These are phyloP conservation scores for Juglanconis sp. DNA, from an alignment of 2,329 filamentous ascomycete genomes.

Conservation along the genomic window DNA sequence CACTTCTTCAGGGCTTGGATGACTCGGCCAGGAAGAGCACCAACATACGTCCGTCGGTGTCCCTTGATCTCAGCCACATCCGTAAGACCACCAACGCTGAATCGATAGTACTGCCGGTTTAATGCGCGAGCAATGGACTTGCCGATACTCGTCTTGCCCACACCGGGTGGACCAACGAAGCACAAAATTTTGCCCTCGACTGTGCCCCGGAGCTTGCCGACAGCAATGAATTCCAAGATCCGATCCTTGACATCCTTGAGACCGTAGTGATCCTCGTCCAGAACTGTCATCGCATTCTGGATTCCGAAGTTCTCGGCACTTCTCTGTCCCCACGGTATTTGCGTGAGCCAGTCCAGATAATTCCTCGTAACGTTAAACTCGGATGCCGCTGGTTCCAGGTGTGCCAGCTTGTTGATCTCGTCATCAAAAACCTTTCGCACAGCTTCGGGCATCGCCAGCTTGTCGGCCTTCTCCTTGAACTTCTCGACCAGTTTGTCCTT, in stretches of 20 bases:
- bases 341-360: constrained; percentile 97
- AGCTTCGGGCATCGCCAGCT: constrained; percentile 92
- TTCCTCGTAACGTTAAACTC: constrained; percentile 99
- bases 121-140: constrained; percentile 95
- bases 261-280: constrained; percentile 96
- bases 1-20: constrained; percentile 99
- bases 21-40: constrained; percentile 89
- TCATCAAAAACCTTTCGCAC: constrained; percentile 98
- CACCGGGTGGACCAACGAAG: constrained; percentile 94
- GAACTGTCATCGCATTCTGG: constrained; percentile 79
- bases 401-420: constrained; percentile 93
- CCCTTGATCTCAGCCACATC: constrained; percentile 99
- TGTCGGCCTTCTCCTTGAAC: constrained; percentile 92
- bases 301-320: constrained; percentile 97
- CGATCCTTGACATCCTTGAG: constrained; percentile 98
- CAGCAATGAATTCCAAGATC: constrained; percentile 96
- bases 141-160: constrained; percentile 97
- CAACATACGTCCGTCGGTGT: constrained; percentile 92
- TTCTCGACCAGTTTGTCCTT: constrained; percentile 98
- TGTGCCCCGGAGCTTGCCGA: constrained; percentile 92
- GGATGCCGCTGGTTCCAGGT: constrained; percentile 90
- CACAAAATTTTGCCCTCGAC: constrained; percentile 98
- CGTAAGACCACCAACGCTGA: constrained; percentile 93
- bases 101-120: constrained; percentile 95
- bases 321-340: constrained; percentile 94